Evolutionary conservation across 495 filamentous ascomycete species (phyloP), one percentile per base, ranked within the genome.

Genomic region (Trichoderma asperelloides): DNA sequence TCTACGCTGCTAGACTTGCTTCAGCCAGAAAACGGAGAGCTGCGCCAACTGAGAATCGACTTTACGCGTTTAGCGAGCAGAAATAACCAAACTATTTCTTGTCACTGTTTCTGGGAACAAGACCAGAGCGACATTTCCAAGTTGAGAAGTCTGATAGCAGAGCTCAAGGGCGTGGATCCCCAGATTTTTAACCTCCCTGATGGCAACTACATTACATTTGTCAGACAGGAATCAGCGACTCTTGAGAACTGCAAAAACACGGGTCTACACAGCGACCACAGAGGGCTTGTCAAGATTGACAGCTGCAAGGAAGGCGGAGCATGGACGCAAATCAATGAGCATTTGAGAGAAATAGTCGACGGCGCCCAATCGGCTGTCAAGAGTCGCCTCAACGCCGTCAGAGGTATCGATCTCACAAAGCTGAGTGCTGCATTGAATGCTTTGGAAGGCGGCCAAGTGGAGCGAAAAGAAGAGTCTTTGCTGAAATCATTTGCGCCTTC

Each of bases 281-380:
- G 75, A 21, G 68, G 74, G 25, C 71, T 78, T 8, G 74, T 76
- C 65, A 76, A 76, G 63, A 76, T 76, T 55, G 71, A 77, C 16
- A 70, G 73, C 37, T 69, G 69, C 3, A 77, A 75, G 62, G 76
- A 78, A 47, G 65, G 70, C 0, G 66, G 69, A n/a, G n/a, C n/a
- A 40, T 78, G 71, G 70, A 70, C 65, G 6, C 74, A 47, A 47
- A 47, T 78, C 23, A 71, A 73, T 27, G 71, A 73, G 28, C 74
- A 68, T 0, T 15, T 78, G 28, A 73, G 73, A 65, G 69, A 41
- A 51, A 71, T 78, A 72, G 27, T 62, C 18, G 9, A 62, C 16
- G 57, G 30, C 9, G 57, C 57, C 15, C 57, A 62, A 12, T 37
- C 15, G 9, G 7, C 30, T 12, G 57, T 62, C n/a, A 62, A n/a